Evolutionary conservation across 106 monocot genomes (phyloP), one percentile per base, ranked within the genome.

Genomic region (Platanthera zijinensis): DNA sequence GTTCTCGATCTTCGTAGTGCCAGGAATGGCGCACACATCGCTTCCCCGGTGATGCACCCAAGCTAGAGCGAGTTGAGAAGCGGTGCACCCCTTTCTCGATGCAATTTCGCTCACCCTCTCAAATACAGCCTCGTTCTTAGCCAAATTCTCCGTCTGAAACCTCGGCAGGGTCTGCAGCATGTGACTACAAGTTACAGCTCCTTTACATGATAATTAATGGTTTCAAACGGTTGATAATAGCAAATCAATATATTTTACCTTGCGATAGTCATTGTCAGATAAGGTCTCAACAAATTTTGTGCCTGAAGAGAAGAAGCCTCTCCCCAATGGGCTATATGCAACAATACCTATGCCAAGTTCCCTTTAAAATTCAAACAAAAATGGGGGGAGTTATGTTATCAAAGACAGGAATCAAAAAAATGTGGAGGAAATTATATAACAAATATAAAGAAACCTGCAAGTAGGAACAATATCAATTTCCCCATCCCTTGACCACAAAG

Each of bases 331-430:
- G 79, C 91, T 92, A 67, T 95, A 95, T 56, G 95, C 86, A 57
- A 95, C 95, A 73, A 95, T 92, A 21, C 95, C 95, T 28, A 95
- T 95, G 2, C 92, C 92, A 68, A 95, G 95, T 75, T 95, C 95
- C 80, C 95, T 92, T 77, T 49, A 59, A 80, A 77, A 0, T 48
- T 11, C 13, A 7, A 54, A 13, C 17, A 48, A 54, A 70, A 32
- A 76, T 53, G 11, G 39, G 39, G 25, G 39, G 59, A 61, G 6
- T 13, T 10, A 17, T 3, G 2, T 14, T 52, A 66, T 0, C 1
- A 10, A 39, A 39, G 39, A 39, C 39, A 39, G 39, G 39, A 1
- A 39, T 39, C 39, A 39, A 39, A 1, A 21, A 57, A 75, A 57
- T 5, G 14, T 39, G 11, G 39, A 39, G 39, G 39, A 39, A 39